Conservation (phyloP, 495 filamentous ascomycete genomes). For the Alectoria sarmentosa region DNA sequence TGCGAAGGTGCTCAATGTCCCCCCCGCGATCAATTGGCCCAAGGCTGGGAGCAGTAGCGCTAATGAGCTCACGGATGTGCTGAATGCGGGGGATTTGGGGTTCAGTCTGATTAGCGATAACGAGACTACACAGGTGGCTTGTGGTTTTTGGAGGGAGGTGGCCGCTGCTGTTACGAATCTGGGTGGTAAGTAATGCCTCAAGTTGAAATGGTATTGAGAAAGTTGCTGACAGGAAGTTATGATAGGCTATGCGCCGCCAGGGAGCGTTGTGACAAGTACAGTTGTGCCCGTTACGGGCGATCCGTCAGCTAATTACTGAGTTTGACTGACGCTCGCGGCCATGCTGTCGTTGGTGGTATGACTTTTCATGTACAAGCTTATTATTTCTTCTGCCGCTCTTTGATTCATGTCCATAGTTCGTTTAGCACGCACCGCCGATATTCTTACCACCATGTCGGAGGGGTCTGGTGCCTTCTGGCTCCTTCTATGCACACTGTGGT, state of each 20-base stretch:
- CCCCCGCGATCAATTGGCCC: slow-evolving; percentile 33
- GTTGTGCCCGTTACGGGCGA: slow-evolving; percentile 7
- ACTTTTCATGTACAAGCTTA: background rate
- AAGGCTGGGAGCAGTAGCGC: slow-evolving; percentile 26
- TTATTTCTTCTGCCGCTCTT: background rate
- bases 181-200: slow-evolving; percentile 23
- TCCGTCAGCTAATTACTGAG: slow-evolving; percentile 13
- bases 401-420: background rate
- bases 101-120: slow-evolving; percentile 31
- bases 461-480: background rate
- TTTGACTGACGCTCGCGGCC: background rate
- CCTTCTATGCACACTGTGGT: background rate
- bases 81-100: slow-evolving; percentile 34
- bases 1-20: slow-evolving; percentile 31
- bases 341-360: background rate
- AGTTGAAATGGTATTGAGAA: background rate
- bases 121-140: slow-evolving; percentile 31
- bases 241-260: slow-evolving; percentile 31
- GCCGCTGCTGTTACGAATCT: slow-evolving; percentile 32
- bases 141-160: slow-evolving; percentile 35
- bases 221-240: background rate
- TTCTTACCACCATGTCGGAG: background rate
- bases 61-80: slow-evolving; percentile 27
- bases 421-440: background rate
- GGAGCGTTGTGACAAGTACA: slow-evolving; percentile 21